Conservation (phyloP, 225 moss, liverwort and hornwort species). For the Bryum argenteum region DNA sequence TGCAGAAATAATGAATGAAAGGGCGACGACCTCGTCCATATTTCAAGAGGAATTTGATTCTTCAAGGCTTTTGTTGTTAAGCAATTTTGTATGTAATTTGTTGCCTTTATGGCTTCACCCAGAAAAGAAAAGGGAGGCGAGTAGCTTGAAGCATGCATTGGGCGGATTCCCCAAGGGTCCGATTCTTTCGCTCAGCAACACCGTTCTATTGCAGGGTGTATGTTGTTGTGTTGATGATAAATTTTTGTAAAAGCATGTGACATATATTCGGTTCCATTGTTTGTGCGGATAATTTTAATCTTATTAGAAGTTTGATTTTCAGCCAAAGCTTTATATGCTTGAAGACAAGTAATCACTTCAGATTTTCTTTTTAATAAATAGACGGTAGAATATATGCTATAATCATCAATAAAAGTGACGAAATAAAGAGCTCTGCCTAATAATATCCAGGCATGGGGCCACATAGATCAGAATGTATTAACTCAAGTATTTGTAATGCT, state of each 20-base stretch:
- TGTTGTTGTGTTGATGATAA: not conserved
- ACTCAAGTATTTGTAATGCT: not conserved
- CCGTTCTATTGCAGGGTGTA: conserved; percentile 21
- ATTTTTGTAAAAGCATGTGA: not conserved
- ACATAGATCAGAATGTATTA: too few species aligned
- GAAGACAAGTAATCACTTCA: not conserved
- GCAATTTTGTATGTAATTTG: conserved; percentile 26
- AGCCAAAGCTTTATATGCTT: conserved; percentile 6
- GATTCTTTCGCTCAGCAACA: not conserved
- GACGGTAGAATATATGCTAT: not conserved
- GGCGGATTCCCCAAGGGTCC: not conserved
- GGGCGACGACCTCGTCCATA: not conserved
- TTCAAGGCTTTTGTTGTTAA: not conserved
- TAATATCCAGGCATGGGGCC: too few species aligned
- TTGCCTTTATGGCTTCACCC: conserved; percentile 21
- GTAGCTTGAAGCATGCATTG: conserved; percentile 14
- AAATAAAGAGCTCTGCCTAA: not conserved
- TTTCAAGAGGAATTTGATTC: not conserved
- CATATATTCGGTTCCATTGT: not conserved
- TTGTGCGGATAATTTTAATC: not conserved
- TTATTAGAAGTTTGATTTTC: not conserved
- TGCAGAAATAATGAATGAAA: not conserved
- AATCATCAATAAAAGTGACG: conserved; percentile 14
- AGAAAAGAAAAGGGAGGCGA: not conserved
- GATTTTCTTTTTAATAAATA: not conserved